Evolutionary conservation across 2,329 filamentous ascomycete species (phyloP).

Genomic region (Xylogone sp.): DNA sequence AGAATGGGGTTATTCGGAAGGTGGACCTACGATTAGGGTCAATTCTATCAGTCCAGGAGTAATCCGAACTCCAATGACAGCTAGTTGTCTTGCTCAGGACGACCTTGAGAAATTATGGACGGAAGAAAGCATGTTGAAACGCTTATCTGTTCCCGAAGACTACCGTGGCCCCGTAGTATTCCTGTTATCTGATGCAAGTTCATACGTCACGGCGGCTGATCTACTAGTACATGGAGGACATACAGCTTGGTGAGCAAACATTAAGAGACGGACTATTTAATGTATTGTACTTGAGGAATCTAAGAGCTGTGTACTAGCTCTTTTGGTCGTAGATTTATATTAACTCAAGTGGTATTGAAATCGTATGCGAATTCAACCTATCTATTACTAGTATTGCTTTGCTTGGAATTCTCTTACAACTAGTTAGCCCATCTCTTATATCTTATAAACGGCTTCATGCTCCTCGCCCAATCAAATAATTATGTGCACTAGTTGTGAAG

Average conservation of each 20-base stretch:
- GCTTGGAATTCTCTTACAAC: no score
- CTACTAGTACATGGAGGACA: conserved; percentile 71
- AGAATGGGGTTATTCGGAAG: conserved; percentile 55
- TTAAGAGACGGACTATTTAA: no score
- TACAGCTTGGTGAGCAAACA: conserved; percentile 27
- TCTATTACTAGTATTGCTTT: no score
- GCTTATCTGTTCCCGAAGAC: conserved; percentile 60
- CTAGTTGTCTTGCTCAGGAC: conserved; percentile 3
- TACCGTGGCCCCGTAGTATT: conserved; percentile 66
- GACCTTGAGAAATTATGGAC: conserved; percentile 57
- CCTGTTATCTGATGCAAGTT: conserved; percentile 58
- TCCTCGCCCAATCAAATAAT: no score
- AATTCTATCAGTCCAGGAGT: conserved; percentile 59
- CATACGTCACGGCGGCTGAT: conserved; percentile 65
- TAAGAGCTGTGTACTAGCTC: no score
- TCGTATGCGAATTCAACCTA: no score
- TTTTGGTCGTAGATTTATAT: no score
- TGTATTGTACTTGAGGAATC: no score
- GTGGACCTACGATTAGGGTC: conserved; percentile 44
- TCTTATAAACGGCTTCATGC: no score
- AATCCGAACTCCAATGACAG: conserved; percentile 2
- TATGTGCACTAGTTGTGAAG: no score
- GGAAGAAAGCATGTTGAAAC: conserved; percentile 75
- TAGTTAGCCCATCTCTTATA: no score
- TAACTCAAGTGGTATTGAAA: no score